A percentile compares a stretch with the other conserved stretches of the same genome.
phyloP scores from a whole-genome alignment of 371 early-diverging fungal species.

The Haplosporangium sp. region DNA sequence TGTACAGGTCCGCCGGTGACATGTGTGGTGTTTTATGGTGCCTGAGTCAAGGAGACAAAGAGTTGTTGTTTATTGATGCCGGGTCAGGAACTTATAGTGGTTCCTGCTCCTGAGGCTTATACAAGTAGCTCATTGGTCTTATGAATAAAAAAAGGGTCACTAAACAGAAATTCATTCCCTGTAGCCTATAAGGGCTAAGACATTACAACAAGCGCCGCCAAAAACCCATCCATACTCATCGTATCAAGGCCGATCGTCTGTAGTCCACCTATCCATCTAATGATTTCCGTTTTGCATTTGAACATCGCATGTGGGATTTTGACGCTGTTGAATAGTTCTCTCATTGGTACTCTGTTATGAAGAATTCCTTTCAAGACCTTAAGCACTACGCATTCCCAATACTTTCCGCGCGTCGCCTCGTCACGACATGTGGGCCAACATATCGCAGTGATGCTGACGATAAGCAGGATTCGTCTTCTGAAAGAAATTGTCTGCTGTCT shows the following conservation, averaged over 20 bases:
- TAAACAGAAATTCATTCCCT: not conserved
- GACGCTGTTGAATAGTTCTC: constrained; percentile 4
- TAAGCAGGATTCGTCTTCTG: constrained; percentile 10
- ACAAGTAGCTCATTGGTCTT: no score
- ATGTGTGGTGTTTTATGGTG: no score
- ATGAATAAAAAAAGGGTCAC: no score
- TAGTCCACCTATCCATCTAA: constrained; percentile 18
- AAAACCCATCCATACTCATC: constrained; percentile 1
- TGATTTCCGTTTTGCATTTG: constrained; percentile 11
- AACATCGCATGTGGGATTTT: constrained; percentile 20
- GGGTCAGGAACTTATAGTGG: no score
- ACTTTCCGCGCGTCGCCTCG: not conserved
- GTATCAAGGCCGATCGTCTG: constrained; percentile 2
- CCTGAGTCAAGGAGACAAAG: no score
- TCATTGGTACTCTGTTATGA: constrained; percentile 16
- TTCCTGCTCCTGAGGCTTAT: no score
- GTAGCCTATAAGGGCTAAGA: constrained; percentile 3
- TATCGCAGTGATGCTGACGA: not conserved
- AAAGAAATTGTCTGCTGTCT: constrained; percentile 21
- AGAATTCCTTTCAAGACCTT: constrained; percentile 7
- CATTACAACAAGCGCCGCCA: not conserved
- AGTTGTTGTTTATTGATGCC: no score
- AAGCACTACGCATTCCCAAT: no score
- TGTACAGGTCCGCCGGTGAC: no score
- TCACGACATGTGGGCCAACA: not conserved